Evolutionary conservation across 2,329 filamentous ascomycete genomes (phyloP).

Genomic region (Penicillium crustosum): DNA sequence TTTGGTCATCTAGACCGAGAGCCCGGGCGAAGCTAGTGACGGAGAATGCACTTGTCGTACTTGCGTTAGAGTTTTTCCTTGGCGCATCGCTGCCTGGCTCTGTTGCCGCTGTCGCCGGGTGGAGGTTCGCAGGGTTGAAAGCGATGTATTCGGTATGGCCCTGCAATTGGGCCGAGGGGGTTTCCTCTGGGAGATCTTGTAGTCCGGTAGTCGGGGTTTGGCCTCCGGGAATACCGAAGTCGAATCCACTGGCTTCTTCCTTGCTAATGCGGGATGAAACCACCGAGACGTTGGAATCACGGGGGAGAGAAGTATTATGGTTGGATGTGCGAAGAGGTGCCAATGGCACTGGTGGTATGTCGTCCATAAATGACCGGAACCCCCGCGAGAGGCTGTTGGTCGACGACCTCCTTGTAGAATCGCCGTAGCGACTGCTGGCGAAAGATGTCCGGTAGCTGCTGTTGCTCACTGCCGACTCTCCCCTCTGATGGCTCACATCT

Average conservation of each 20-base stretch:
- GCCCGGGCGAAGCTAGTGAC: conserved; percentile 43
- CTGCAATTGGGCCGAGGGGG: conserved; percentile 15
- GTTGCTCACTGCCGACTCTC: conserved; percentile 35
- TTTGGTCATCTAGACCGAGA: conserved; percentile 56
- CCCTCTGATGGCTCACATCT: conserved; percentile 15
- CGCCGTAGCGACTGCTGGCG: conserved; percentile 41
- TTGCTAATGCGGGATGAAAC: conserved; percentile 21
- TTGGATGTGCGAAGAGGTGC: conserved; percentile 26
- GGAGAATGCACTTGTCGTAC: conserved; percentile 34
- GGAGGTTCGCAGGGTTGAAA: conserved; percentile 23
- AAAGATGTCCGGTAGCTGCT: conserved; percentile 45
- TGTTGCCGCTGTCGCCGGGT: conserved; percentile 20
- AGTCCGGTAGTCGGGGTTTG: conserved; percentile 17
- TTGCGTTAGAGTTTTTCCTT: conserved; percentile 32
- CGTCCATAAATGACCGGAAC: conserved; percentile 31
- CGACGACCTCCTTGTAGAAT: conserved; percentile 38
- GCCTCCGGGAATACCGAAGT: conserved; percentile 28
- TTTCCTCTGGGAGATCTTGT: conserved; percentile 23
- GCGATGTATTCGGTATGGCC: conserved; percentile 19
- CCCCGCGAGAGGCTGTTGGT: conserved; percentile 34
- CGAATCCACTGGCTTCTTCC: conserved; percentile 31
- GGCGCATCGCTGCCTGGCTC: conserved; percentile 13
- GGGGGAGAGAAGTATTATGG: conserved; percentile 18
- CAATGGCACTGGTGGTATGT: conserved; percentile 36
- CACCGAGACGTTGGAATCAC: conserved; percentile 28